Conservation (phyloP, 208 protist species). For the Wallacemonas sp. region DNA sequence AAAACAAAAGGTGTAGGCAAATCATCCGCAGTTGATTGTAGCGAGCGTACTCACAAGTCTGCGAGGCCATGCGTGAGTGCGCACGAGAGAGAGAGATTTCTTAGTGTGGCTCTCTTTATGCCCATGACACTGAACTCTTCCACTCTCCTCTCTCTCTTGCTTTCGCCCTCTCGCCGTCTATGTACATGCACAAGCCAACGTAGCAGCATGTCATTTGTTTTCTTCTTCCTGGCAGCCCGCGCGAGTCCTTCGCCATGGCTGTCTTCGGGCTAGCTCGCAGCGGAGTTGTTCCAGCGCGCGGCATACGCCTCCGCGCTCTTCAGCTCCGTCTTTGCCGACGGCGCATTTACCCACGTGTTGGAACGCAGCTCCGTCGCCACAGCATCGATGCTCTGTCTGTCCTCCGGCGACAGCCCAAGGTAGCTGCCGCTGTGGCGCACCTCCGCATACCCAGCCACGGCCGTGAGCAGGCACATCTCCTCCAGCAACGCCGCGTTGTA, state of each 20-base stretch:
- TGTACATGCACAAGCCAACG: no score
- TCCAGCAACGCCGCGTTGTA: constrained; percentile 71
- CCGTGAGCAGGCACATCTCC: constrained; percentile 74
- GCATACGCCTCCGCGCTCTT: constrained; percentile 51
- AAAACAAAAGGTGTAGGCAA: neutral
- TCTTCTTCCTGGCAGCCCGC: neutral
- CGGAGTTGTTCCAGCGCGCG: constrained; percentile 42
- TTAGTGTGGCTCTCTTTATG: neutral
- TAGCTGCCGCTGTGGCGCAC: constrained; percentile 52
- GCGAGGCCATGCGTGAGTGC: no score
- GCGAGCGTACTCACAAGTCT: no score
- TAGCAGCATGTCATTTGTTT: neutral
- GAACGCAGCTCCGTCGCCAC: constrained; percentile 67
- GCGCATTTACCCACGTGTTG: constrained; percentile 56
- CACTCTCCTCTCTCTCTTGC: no score
- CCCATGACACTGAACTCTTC: constrained; percentile 6
- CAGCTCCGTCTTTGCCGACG: constrained; percentile 39
- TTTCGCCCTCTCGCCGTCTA: no score
- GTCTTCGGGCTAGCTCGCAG: constrained; percentile 1
- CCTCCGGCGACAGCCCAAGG: constrained; percentile 40
- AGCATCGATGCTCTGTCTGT: constrained; percentile 49
- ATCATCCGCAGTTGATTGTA: no score
- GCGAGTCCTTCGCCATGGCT: neutral
- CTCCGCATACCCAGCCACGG: constrained; percentile 57
- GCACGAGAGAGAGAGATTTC: neutral